Base-by-base conservation (phyloP, 495 filamentous ascomycete species). In the Xylaria curta region DNA sequence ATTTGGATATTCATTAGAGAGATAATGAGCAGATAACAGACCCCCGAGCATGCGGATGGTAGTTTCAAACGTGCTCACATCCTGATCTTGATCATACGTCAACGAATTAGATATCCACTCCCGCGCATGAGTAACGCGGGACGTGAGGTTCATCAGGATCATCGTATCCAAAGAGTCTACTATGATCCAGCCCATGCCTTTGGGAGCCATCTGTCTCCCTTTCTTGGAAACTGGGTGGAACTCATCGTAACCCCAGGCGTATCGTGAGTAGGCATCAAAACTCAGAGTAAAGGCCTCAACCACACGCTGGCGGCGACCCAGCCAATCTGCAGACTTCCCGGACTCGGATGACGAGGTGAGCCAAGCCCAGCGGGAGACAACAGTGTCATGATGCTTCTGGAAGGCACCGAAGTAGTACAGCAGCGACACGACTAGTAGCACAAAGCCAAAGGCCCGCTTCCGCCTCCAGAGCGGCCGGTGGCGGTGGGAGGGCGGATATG, bases 31-130 rank as follows among this genome's bases (percentile, higher is more conserved):
- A 10, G 96, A 97, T 21, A 99, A 85, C 24, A 99, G 86, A 3
- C 96, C 96, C 26, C 96, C 96, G 42, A 99, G 82, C 95, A 99
- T 98, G 69, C 97, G 93, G 73, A 98, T 99, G 1, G 95, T 98
- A 0, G 96, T 98, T 79, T 99, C 96, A 76, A 99, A 99, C 0
- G 94, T 98, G 80, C 92, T 98, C 49, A 99, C 97, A 75, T 98
- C 94, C 73, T 97, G 94, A 73, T 97, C 87, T 76, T 97, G 93
- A 68, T 97, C 89, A 79, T 97, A 98, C 19, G 88, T 89, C 67
- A 98, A 83, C 1, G 88, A 89, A 13, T 88, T 91, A n/a, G 93
- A 85, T 60, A 99, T 90, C 96, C 96, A 99, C 74, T 97, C 87
- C 42, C 94, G 88, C 51, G 96, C 95, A 77, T 96, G 91, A 33